phyloP scores from a whole-genome alignment of 768 basidiomycete genomes.

The Russula foetens region DNA sequence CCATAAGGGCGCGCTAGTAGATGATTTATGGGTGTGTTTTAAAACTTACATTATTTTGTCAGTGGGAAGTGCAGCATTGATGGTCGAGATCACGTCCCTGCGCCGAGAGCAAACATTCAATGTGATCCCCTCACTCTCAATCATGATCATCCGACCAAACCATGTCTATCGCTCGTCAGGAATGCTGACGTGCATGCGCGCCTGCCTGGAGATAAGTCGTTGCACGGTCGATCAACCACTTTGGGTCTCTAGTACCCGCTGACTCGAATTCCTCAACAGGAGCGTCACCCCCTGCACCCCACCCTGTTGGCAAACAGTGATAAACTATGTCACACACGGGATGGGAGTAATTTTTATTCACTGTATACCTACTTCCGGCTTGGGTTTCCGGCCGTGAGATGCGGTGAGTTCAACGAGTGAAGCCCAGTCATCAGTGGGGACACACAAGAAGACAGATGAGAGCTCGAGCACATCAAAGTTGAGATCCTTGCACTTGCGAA shows the following conservation, averaged over 20 bases:
- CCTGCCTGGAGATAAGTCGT: slow-evolving; percentile 35
- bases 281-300: slow-evolving; percentile 38
- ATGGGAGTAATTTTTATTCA: neutral
- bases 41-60: slow-evolving; percentile 35
- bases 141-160: slow-evolving; percentile 34
- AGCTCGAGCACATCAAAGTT: slow-evolving; percentile 40
- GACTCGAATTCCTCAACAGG: slow-evolving; percentile 32
- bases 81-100: slow-evolving; percentile 36
- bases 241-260: slow-evolving; percentile 33
- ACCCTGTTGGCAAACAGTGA: neutral
- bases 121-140: slow-evolving; percentile 40
- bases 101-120: slow-evolving; percentile 37
- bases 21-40: neutral
- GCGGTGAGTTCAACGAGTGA: slow-evolving; percentile 33
- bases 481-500: slow-evolving; percentile 31
- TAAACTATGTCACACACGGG: neutral
- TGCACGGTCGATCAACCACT: slow-evolving; percentile 35
- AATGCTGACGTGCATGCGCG: slow-evolving; percentile 23
- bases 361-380: slow-evolving; percentile 40
- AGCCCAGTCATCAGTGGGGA: slow-evolving; percentile 38
- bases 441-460: slow-evolving; percentile 37
- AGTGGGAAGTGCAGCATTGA: slow-evolving; percentile 33
- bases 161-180: neutral
- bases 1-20: neutral
- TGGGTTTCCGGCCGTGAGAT: slow-evolving; percentile 34